Percentiles rank a stretch among this genome's conserved stretches.
These are phyloP conservation scores for Globisporangium sylvaticum DNA, from an alignment of 352 stramenopile genomes.

Conservation along the genomic window DNA sequence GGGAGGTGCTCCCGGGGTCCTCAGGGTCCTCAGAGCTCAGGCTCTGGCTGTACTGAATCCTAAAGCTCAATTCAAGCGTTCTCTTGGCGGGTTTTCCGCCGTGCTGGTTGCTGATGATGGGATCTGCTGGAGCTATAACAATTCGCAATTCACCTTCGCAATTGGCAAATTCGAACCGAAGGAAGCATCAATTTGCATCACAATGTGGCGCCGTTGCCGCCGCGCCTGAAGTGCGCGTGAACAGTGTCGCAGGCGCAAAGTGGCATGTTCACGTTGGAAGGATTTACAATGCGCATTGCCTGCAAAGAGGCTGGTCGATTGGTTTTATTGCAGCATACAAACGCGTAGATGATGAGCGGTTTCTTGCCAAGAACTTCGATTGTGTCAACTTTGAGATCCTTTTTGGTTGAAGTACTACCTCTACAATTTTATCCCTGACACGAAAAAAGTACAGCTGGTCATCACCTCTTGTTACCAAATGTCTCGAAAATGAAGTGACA, in stretches of 20 bases:
- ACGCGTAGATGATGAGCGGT: neutral
- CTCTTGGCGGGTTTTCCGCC: neutral
- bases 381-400: neutral
- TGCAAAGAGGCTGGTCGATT: neutral
- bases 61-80: neutral
- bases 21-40: no score
- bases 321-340: neutral
- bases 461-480: neutral
- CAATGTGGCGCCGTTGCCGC: conserved; percentile 4
- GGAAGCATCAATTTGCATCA: conserved; percentile 8
- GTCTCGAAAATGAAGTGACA: neutral
- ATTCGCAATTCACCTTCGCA: neutral
- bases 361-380: neutral
- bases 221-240: neutral
- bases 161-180: neutral
- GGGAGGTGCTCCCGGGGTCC: no score
- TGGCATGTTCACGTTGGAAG: neutral
- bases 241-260: neutral
- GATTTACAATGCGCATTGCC: neutral
- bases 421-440: neutral
- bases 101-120: neutral
- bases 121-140: neutral
- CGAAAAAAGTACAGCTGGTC: neutral
- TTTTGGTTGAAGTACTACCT: neutral
- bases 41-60: neutral